These are phyloP conservation scores for Austroboletus niveus DNA, from an alignment of 1,284 basidiomycete genomes.

Conservation along the genomic window DNA sequence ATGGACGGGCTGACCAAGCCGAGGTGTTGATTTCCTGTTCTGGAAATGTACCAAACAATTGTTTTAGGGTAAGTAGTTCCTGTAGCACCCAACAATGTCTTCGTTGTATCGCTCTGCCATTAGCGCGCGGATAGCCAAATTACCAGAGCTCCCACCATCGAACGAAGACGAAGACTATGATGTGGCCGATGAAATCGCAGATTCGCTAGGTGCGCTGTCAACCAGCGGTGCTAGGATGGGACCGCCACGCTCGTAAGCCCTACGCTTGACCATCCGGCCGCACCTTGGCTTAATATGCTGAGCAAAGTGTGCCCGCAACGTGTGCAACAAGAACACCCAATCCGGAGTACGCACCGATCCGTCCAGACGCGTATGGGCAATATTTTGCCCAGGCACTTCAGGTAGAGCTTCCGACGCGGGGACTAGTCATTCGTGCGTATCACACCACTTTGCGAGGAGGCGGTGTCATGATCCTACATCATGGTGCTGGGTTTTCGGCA, in stretches of 20 bases:
- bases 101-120: constrained; percentile 69
- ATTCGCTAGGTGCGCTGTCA: constrained; percentile 60
- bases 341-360: constrained; percentile 67
- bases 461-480: constrained; percentile 84
- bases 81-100: constrained; percentile 47
- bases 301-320: constrained; percentile 15
- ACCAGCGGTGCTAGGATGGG: constrained; percentile 43
- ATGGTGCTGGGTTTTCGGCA: constrained; percentile 91
- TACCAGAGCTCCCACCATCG: constrained; percentile 51
- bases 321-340: constrained; percentile 43
- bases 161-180: constrained; percentile 46
- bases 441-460: constrained; percentile 59
- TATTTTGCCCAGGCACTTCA: constrained; percentile 80
- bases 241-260: constrained; percentile 57
- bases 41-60: too few relatives aligned
- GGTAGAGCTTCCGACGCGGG: constrained; percentile 60
- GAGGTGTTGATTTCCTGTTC: background rate
- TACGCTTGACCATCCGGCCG: background rate
- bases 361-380: constrained; percentile 48
- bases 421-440: constrained; percentile 73
- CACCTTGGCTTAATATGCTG: background rate
- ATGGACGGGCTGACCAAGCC: too few relatives aligned
- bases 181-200: constrained; percentile 59
- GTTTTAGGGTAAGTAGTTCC: too few relatives aligned
- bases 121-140: constrained; percentile 61